These are phyloP conservation scores for Cadophora luteo-olivacea DNA, from an alignment of 2,329 filamentous ascomycete genomes.

Conservation along the genomic window DNA sequence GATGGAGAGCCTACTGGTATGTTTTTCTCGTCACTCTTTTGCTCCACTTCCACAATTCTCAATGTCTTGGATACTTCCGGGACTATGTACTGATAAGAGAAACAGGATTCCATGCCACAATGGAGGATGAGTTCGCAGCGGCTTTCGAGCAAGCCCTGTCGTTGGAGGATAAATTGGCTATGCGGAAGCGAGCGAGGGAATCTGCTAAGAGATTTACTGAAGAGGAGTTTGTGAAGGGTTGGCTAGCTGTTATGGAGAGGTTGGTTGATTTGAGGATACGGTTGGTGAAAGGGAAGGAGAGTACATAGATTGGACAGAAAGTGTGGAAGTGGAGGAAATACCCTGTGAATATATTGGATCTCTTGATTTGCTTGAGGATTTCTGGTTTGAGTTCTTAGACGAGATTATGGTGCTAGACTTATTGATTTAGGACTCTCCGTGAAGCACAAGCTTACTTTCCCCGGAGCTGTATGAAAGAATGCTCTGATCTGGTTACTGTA, in stretches of 20 bases:
- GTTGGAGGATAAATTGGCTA: constrained; percentile 71
- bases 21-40: no score
- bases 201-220: constrained; percentile 89
- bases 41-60: no score
- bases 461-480: no score
- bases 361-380: not conserved
- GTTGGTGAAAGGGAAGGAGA: not conserved
- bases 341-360: constrained; percentile 7
- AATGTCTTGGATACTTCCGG: no score
- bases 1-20: constrained; percentile 80
- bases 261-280: constrained; percentile 57
- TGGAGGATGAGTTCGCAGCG: constrained; percentile 77
- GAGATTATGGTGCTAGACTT: no score
- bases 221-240: constrained; percentile 80
- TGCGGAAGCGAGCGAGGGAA: constrained; percentile 76
- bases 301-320: not conserved
- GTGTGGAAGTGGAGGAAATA: constrained; percentile 2
- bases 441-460: no score
- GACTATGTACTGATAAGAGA: not conserved
- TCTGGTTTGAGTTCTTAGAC: no score
- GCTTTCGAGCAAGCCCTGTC: constrained; percentile 80
- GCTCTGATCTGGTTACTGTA: no score
- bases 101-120: constrained; percentile 84
- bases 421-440: no score
- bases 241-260: constrained; percentile 76